A percentile compares a stretch with the other conserved stretches of the same genome.
Conservation (phyloP, 345 rosid genomes). For the Rhodamnia argentea region DNA sequence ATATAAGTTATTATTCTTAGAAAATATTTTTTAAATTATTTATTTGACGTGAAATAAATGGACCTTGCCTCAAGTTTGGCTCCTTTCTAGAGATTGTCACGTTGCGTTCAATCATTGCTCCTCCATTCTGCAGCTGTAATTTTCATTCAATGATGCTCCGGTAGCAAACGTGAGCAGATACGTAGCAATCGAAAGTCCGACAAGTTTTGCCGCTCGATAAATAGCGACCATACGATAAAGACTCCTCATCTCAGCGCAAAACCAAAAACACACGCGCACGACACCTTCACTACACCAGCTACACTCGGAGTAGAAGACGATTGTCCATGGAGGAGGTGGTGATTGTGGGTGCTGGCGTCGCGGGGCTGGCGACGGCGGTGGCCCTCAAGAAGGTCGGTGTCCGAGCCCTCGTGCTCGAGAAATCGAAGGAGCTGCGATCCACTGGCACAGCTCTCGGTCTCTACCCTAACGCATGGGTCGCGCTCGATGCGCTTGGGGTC, state of each 20-base stretch:
- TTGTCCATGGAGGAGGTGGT: not conserved
- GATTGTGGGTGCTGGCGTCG: conserved; percentile 13
- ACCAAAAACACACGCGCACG: not conserved
- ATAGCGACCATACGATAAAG: not conserved
- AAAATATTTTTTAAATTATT: no score
- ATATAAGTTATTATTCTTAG: no score
- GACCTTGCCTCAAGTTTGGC: no score
- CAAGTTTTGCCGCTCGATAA: not conserved
- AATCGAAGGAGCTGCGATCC: conserved; percentile 9
- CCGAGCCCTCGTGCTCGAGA: conserved; percentile 20
- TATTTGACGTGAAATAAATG: no score
- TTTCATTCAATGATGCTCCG: not conserved
- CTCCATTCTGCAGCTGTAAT: not conserved
- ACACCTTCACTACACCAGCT: not conserved
- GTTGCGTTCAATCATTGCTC: not conserved
- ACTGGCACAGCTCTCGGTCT: conserved; percentile 24
- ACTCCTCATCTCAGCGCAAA: not conserved
- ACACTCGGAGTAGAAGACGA: not conserved
- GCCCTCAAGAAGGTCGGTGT: conserved; percentile 30
- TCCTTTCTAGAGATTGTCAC: no score
- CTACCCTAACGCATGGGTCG: conserved; percentile 30
- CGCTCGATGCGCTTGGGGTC: conserved; percentile 34
- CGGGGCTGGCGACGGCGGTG: conserved; percentile 27
- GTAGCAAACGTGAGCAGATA: not conserved
- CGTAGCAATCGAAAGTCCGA: not conserved